Conservation (phyloP, 2,329 filamentous ascomycete genomes). For the Nemania sp. region DNA sequence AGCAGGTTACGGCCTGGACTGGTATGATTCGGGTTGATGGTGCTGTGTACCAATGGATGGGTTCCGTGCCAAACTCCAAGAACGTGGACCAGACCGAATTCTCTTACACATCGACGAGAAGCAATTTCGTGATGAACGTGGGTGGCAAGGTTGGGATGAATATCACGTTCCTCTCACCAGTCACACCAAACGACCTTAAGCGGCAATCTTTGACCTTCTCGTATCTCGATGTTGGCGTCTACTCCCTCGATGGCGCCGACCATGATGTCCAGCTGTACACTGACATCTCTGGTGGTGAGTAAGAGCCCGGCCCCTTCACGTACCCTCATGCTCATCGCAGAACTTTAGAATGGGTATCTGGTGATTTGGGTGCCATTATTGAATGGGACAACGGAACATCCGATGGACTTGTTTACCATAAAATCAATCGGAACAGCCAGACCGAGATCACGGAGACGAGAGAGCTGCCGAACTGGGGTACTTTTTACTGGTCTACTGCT, state of each 20-base stretch:
- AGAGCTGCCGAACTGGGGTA: conserved; percentile 82
- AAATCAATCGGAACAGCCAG: conserved; percentile 64
- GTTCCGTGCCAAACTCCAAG: conserved; percentile 52
- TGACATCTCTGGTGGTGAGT: conserved; percentile 70
- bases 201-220: conserved; percentile 73
- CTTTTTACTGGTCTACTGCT: conserved; percentile 71
- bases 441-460: conserved; percentile 67
- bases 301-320: neutral
- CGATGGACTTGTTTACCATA: conserved; percentile 65
- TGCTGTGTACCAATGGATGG: conserved; percentile 69
- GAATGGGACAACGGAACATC: conserved; percentile 64
- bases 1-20: conserved; percentile 65
- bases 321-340: conserved; percentile 10
- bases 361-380: conserved; percentile 59
- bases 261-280: conserved; percentile 74
- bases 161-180: conserved; percentile 71
- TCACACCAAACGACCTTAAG: conserved; percentile 67
- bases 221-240: conserved; percentile 68
- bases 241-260: conserved; percentile 62
- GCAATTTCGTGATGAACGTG: conserved; percentile 70
- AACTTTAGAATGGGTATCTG: conserved; percentile 70
- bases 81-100: conserved; percentile 65
- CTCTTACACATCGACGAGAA: conserved; percentile 74
- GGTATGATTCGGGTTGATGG: conserved; percentile 73
- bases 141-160: conserved; percentile 65